Base-by-base conservation (phyloP, 2,329 filamentous ascomycete species). In the Boeremia lycopersici region DNA sequence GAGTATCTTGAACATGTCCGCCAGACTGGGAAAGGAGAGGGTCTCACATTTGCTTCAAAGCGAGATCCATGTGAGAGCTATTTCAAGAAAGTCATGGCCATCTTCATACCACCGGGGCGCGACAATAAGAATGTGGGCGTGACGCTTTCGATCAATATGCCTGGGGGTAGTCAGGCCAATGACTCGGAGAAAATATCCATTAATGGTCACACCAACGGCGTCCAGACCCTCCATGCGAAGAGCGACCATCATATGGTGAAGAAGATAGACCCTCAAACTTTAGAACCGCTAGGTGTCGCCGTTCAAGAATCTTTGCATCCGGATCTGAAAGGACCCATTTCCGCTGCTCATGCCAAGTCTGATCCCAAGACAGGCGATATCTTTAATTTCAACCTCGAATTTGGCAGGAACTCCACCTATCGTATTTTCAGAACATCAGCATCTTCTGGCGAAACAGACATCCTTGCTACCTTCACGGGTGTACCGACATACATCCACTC, bases 341-440 rank as follows among this genome's bases (percentile, higher is more conserved):
- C 88, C 2, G 87, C 84, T 34, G 84, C 91, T 0, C 91, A 96
- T 70, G 85, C 88, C 0, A 86, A 88, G 49, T 82, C 84, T 0
- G 90, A 95, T 69, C 89, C 88, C 0, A 73, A 76, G 0, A 92
- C 87, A 0, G 90, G 91, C 6, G 90, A 95, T 59, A 69, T 90
- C 6, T 93, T 85, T 80, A 96, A 95, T 74, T 93, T 85, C 76
- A 96, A 96, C 67, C 82, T 93, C n/a, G 81, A 86, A 0, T 71
- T 90, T 15, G 86, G 86, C 0, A 74, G 70, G 0, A 69, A 68
- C 0, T 72, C 84, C 0, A 84, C 80, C 0, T 95, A 93, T 68
- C 85, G 88, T 13, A 68, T 95, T 13, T 95, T 93, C 72, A 77
- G 82, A 1, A 83, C 86, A 2, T 87, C 82, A 15, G 83, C 85